A percentile compares a stretch with the other conserved stretches of the same genome.
phyloP scores from a whole-genome alignment of 2,329 filamentous ascomycete genomes.

The Diaporthe helianthi region DNA sequence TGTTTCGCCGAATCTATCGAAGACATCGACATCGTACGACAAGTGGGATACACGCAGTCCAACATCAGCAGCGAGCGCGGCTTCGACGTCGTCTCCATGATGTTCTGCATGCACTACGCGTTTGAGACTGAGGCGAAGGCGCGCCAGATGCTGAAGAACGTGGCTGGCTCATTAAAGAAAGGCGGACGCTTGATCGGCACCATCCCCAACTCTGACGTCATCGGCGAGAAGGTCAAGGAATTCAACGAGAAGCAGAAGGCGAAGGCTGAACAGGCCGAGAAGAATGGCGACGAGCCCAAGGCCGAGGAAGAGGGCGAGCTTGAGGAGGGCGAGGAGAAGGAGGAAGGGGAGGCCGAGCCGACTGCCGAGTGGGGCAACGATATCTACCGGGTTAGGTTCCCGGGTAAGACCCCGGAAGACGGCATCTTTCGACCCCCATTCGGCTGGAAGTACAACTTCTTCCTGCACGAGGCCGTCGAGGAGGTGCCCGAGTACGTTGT shows the following conservation, averaged over 20 bases:
- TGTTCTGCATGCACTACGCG: slow-evolving; percentile 99
- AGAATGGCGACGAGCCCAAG: slow-evolving; percentile 48
- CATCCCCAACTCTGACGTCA: slow-evolving; percentile 95
- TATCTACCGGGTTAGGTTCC: slow-evolving; percentile 91
- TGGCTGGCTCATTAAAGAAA: slow-evolving; percentile 88
- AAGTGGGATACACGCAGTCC: slow-evolving; percentile 87
- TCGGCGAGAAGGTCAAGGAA: slow-evolving; percentile 77
- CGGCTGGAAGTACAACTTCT: slow-evolving; percentile 98
- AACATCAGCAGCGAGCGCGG: slow-evolving; percentile 76
- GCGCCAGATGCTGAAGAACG: slow-evolving; percentile 90
- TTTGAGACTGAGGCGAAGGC: slow-evolving; percentile 93
- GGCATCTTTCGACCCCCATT: slow-evolving; percentile 93
- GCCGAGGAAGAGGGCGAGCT: slow-evolving; percentile 51
- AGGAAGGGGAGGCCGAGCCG: slow-evolving; percentile 68
- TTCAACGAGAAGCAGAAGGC: slow-evolving; percentile 69
- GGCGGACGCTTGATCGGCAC: slow-evolving; percentile 93
- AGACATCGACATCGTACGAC: slow-evolving; percentile 79
- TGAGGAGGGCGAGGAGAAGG: slow-evolving; percentile 54
- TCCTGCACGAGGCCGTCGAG: slow-evolving; percentile 93
- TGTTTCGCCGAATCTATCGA: slow-evolving; percentile 87
- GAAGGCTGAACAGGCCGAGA: slow-evolving; percentile 45
- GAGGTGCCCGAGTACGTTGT: slow-evolving; percentile 97
- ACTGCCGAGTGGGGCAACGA: slow-evolving; percentile 89
- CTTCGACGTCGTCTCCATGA: slow-evolving; percentile 97
- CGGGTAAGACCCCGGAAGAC: slow-evolving; percentile 80